Percentiles rank a stretch among this genome's conserved stretches.
Evolutionary conservation across 2,329 filamentous ascomycete species (phyloP).

Genomic region (Fusarium bactridioides): DNA sequence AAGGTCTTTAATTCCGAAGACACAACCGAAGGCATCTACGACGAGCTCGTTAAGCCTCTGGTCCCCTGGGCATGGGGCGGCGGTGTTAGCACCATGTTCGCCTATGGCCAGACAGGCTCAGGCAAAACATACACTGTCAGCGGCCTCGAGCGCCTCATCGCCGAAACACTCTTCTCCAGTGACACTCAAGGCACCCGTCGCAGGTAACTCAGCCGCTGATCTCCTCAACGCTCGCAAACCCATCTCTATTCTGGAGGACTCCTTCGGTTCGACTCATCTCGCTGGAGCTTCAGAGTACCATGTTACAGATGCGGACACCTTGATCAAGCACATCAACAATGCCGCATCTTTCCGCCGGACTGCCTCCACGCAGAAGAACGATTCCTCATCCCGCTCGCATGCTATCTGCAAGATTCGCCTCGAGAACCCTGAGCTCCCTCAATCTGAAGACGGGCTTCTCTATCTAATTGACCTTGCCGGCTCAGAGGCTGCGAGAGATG

Average conservation of each 20-base stretch:
- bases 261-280: constrained; percentile 54
- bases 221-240: constrained; percentile 52
- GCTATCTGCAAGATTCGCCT: constrained; percentile 57
- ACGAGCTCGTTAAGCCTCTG: constrained; percentile 50
- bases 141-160: constrained; percentile 51
- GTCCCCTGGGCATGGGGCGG: constrained; percentile 57
- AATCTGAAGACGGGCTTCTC: constrained; percentile 51
- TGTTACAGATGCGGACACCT: constrained; percentile 40
- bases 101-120: constrained; percentile 59
- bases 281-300: constrained; percentile 52
- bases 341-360: constrained; percentile 52
- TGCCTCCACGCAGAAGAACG: constrained; percentile 55
- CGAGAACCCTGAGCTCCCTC: constrained; percentile 40
- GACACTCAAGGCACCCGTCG: constrained; percentile 43
- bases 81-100: constrained; percentile 58
- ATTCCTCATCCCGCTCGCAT: constrained; percentile 58
- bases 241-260: constrained; percentile 56
- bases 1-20: constrained; percentile 46
- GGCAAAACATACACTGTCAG: constrained; percentile 58
- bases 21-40: constrained; percentile 52
- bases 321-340: constrained; percentile 47
- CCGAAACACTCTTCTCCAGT: constrained; percentile 45
- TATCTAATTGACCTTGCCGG: constrained; percentile 59
- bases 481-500: constrained; percentile 57
- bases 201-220: constrained; percentile 49